Conservation (phyloP, 208 protist species). For the Trypanosoma boissoni region DNA sequence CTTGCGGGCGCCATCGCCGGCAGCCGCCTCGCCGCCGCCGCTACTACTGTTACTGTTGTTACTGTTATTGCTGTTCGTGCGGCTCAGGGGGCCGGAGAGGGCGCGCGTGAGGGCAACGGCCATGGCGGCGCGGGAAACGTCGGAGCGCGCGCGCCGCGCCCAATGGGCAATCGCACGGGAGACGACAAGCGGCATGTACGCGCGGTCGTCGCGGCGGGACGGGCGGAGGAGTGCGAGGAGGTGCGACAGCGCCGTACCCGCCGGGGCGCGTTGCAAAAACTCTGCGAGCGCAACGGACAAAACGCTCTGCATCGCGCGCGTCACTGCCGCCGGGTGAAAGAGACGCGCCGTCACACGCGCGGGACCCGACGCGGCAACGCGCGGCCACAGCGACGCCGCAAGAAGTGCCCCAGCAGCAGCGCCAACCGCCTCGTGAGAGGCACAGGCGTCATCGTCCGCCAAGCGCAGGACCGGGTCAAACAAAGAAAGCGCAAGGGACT, state of each 20-base stretch:
- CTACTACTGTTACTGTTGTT: too few relatives aligned
- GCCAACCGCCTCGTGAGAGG: slow-evolving; percentile 33
- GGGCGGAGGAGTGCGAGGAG: slow-evolving; percentile 62
- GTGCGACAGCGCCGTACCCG: slow-evolving; percentile 14
- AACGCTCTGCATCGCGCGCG: slow-evolving; percentile 29
- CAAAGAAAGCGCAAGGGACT: slow-evolving; percentile 12
- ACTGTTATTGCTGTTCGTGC: too few relatives aligned
- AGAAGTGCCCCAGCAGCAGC: slow-evolving; percentile 45
- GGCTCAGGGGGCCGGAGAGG: slow-evolving; percentile 25
- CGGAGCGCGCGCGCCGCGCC: slow-evolving; percentile 45
- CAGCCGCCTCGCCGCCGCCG: too few relatives aligned
- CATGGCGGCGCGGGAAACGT: slow-evolving; percentile 46
- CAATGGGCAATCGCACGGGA: slow-evolving; percentile 45
- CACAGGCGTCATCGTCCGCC: background rate
- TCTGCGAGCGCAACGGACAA: slow-evolving; percentile 49
- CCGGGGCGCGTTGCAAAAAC: slow-evolving; percentile 31
- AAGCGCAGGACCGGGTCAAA: slow-evolving; percentile 23
- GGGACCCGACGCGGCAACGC: slow-evolving; percentile 33
- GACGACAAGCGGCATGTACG: slow-evolving; percentile 61
- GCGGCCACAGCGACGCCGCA: slow-evolving; percentile 28
- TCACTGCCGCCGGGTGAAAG: slow-evolving; percentile 42
- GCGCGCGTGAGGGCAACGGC: slow-evolving; percentile 42
- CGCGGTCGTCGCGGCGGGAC: slow-evolving; percentile 30
- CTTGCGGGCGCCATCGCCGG: slow-evolving; percentile 30
- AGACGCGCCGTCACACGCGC: slow-evolving; percentile 41